Evolutionary conservation across 495 filamentous ascomycete species (phyloP).

Genomic region (Aspergillus funiculosus): DNA sequence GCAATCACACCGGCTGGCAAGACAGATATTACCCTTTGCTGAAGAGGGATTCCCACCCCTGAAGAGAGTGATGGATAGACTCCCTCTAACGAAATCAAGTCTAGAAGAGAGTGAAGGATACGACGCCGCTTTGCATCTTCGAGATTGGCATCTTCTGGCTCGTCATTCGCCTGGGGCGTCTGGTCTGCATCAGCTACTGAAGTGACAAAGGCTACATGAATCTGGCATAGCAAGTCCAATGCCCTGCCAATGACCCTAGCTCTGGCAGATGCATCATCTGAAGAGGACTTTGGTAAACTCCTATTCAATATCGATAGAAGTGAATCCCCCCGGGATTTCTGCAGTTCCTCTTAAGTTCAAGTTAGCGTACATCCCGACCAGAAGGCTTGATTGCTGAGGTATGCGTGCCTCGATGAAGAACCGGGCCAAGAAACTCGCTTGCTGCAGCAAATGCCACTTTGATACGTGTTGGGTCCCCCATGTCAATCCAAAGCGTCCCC

Average conservation of each 20-base stretch:
- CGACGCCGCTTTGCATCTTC: constrained; percentile 45
- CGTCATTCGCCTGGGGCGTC: neutral
- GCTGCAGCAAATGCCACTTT: constrained; percentile 35
- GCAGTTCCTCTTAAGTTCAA: constrained; percentile 32
- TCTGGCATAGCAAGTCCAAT: constrained; percentile 30
- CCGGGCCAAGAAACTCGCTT: constrained; percentile 37
- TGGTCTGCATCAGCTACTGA: constrained; percentile 19
- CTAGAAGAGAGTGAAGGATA: constrained; percentile 45
- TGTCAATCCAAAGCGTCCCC: constrained; percentile 14
- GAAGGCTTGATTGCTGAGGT: constrained; percentile 9
- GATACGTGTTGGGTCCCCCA: constrained; percentile 24
- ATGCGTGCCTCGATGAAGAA: constrained; percentile 41
- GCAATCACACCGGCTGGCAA: constrained; percentile 43
- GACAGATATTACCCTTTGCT: constrained; percentile 49
- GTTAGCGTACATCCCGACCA: constrained; percentile 26
- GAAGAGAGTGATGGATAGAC: constrained; percentile 51
- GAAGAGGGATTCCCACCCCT: constrained; percentile 50
- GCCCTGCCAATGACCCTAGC: constrained; percentile 31
- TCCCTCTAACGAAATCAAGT: constrained; percentile 51
- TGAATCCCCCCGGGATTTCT: constrained; percentile 31
- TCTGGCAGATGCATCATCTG: constrained; percentile 14
- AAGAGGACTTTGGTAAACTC: neutral
- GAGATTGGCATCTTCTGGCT: constrained; percentile 25
- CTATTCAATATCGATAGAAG: constrained; percentile 36
- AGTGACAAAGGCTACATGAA: constrained; percentile 36